phyloP scores from a whole-genome alignment of 805 yeast genomes.

The Danielia oregonensis region DNA sequence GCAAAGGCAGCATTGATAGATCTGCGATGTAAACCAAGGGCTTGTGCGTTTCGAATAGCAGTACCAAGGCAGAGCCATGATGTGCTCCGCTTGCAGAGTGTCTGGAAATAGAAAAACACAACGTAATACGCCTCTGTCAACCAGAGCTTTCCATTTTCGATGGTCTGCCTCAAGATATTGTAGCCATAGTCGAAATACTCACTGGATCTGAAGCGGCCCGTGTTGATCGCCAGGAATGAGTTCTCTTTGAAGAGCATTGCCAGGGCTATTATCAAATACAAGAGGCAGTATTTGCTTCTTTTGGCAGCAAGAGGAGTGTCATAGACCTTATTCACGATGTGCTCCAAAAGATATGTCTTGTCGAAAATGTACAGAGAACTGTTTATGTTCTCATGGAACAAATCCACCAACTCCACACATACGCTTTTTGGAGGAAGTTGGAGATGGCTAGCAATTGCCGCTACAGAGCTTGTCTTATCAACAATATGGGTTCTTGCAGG shows the following conservation, averaged over 20 bases:
- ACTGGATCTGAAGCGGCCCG: not conserved
- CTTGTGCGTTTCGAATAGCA: constrained; percentile 7
- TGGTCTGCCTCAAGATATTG: not conserved
- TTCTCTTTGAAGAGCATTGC: not conserved
- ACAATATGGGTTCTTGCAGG: too few relatives aligned
- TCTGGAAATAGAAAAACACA: not conserved
- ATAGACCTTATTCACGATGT: not conserved
- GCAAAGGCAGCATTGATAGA: not conserved
- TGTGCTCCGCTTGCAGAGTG: constrained; percentile 2
- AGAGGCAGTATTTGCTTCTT: not conserved
- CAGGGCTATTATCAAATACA: not conserved
- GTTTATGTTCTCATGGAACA: not conserved
- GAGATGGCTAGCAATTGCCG: not conserved
- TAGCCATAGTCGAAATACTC: not conserved
- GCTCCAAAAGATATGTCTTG: not conserved
- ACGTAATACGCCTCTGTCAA: not conserved
- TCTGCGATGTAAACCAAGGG: constrained; percentile 4
- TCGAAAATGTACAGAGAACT: not conserved
- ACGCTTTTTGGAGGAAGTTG: not conserved
- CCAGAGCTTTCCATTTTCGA: not conserved
- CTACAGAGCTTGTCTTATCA: not conserved
- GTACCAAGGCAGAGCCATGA: constrained; percentile 5
- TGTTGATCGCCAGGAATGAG: not conserved
- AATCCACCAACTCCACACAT: not conserved
- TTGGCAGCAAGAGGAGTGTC: not conserved